Conservation (phyloP, 345 rosid genomes). For the Ceriops tagal region DNA sequence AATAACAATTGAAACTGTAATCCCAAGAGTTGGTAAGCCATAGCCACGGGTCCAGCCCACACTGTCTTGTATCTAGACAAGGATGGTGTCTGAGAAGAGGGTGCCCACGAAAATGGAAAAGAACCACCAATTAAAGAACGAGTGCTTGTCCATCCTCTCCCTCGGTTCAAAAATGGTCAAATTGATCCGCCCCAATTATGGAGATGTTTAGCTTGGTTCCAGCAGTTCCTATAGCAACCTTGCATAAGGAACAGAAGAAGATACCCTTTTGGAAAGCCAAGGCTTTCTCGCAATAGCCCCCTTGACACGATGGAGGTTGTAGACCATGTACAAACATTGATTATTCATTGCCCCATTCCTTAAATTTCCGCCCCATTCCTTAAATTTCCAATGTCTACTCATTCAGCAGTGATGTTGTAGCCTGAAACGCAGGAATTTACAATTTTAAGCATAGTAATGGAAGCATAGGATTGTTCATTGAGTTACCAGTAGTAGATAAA, state of each 20-base stretch:
- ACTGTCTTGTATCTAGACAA: constrained; percentile 51
- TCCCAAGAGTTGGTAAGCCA: constrained; percentile 43
- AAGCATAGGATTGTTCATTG: not conserved
- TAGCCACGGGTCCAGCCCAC: constrained; percentile 49
- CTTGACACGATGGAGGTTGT: constrained; percentile 46
- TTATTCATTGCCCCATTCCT: constrained; percentile 53
- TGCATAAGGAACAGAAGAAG: constrained; percentile 46
- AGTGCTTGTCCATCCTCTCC: constrained; percentile 53
- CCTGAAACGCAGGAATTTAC: too few species aligned
- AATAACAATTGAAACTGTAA: constrained; percentile 33
- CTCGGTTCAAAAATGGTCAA: constrained; percentile 54
- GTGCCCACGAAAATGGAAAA: constrained; percentile 57
- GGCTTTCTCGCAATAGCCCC: constrained; percentile 31
- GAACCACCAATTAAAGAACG: constrained; percentile 73
- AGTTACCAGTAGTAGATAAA: constrained; percentile 39
- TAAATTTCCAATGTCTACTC: too few species aligned
- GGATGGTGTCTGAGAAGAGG: constrained; percentile 47
- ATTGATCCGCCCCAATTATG: constrained; percentile 67
- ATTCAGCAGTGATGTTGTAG: too few species aligned
- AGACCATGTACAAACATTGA: constrained; percentile 43
- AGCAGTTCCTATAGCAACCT: constrained; percentile 44
- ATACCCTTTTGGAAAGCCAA: constrained; percentile 36
- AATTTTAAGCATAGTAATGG: not conserved
- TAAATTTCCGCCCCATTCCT: too few species aligned
- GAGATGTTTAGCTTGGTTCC: constrained; percentile 68